A percentile compares a stretch with the other conserved stretches of the same genome.
Evolutionary conservation across 1,284 basidiomycete genomes (phyloP).

Genomic region (Coniferiporia weirii): DNA sequence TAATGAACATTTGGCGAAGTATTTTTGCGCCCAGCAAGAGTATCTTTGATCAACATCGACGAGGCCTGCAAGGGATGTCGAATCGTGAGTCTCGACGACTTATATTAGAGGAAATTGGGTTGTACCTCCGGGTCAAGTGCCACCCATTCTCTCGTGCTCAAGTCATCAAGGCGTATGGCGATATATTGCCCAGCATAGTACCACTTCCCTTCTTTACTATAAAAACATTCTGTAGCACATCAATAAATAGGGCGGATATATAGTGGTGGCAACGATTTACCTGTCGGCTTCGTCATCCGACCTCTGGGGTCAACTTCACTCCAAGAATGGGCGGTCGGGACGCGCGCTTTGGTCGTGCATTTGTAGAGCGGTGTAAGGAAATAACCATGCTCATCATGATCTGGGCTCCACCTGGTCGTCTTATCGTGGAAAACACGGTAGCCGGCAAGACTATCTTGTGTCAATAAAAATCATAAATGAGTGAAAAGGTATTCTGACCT

Average conservation of each 20-base stretch:
- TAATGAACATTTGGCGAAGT: conserved; percentile 70
- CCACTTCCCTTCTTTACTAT: conserved; percentile 70
- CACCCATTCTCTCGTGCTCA: conserved; percentile 63
- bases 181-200: conserved; percentile 76
- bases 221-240: conserved; percentile 58
- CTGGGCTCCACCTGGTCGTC: conserved; percentile 71
- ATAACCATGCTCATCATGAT: conserved; percentile 74
- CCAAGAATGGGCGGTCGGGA: conserved; percentile 70
- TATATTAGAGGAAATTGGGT: conserved; percentile 20
- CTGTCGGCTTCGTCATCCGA: conserved; percentile 55
- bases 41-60: conserved; percentile 62
- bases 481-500: conserved; percentile 31
- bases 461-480: conserved; percentile 4
- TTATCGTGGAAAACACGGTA: conserved; percentile 60
- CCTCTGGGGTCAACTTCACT: conserved; percentile 50
- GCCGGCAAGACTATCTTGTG: conserved; percentile 45
- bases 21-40: conserved; percentile 62
- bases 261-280: conserved; percentile 29
- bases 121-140: conserved; percentile 61
- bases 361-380: conserved; percentile 66
- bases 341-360: conserved; percentile 69
- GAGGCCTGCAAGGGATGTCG: conserved; percentile 41
- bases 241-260: neutral
- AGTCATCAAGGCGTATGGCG: conserved; percentile 55
- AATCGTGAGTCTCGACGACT: neutral